Conservation (phyloP, 805 yeast genomes). For the Yarrowia alimentaria region DNA sequence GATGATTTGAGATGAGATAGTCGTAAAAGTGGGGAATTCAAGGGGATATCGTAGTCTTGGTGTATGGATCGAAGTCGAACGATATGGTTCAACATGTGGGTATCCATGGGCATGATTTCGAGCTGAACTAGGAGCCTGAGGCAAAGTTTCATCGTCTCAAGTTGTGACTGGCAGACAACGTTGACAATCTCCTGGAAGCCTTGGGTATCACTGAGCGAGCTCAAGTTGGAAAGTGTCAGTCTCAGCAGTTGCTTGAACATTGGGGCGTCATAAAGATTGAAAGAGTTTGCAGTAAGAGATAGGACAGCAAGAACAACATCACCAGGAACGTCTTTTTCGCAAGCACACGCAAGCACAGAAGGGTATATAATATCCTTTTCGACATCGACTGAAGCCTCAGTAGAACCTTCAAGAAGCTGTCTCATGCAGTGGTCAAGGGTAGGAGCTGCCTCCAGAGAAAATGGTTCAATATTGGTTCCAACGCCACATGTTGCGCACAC, state of each 20-base stretch:
- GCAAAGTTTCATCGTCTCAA: conserved; percentile 4
- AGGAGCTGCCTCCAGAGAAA: conserved; percentile 1
- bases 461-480: neutral
- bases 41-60: neutral
- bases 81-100: neutral
- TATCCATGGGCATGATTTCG: neutral
- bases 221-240: neutral
- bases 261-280: neutral
- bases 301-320: conserved; percentile 1
- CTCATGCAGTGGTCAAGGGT: neutral
- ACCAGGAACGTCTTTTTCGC: neutral
- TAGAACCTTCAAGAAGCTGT: neutral
- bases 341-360: neutral
- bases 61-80: neutral
- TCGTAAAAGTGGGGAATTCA: neutral
- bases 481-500: conserved; percentile 6
- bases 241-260: conserved; percentile 7
- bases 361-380: too few relatives aligned
- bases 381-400: too few relatives aligned
- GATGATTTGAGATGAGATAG: conserved; percentile 3
- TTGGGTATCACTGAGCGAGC: neutral
- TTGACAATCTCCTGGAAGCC: conserved; percentile 4
- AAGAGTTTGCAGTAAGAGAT: neutral
- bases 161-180: neutral
- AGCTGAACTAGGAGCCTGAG: conserved; percentile 1